Evolutionary conservation across 164 flowering plant genomes (phyloP).

Genomic region (Magnolia changhungtana): DNA sequence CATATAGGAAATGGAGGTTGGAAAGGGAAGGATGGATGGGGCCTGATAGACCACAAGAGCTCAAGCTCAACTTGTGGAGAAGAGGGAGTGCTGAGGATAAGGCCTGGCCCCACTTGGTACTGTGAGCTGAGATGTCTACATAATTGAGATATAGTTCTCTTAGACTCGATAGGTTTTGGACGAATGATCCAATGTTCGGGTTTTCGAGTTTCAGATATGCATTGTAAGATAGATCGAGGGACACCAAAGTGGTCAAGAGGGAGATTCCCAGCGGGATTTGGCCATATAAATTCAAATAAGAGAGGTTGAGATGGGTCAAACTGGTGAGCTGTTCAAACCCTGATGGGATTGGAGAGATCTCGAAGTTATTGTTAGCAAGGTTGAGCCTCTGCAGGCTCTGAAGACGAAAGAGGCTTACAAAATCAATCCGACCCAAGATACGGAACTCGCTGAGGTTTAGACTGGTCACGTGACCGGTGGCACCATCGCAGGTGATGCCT

Average conservation of each 20-base stretch:
- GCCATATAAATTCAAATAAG: too few species aligned
- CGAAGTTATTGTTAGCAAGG: conserved; percentile 22
- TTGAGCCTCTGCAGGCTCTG: conserved; percentile 29
- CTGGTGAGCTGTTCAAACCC: neutral
- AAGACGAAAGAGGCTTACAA: neutral
- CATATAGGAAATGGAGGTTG: too few species aligned
- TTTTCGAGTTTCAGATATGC: too few species aligned
- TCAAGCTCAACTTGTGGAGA: too few species aligned
- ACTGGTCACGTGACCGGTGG: conserved; percentile 26
- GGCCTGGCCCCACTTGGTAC: neutral
- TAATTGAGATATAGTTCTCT: neutral
- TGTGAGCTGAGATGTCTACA: neutral
- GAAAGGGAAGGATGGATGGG: too few species aligned
- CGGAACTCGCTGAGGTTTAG: conserved; percentile 30
- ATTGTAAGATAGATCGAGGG: too few species aligned
- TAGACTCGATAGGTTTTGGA: neutral
- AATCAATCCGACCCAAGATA: conserved; percentile 14
- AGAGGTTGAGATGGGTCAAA: too few species aligned
- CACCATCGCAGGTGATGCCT: conserved; percentile 30
- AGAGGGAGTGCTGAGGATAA: neutral
- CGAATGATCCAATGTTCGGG: too few species aligned
- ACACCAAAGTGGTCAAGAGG: too few species aligned
- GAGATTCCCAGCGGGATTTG: too few species aligned
- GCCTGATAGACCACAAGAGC: too few species aligned
- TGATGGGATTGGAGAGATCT: neutral